Evolutionary conservation across 345 rosid species (phyloP), one percentile per base, ranked within the genome.

Genomic region (Hibiscus tridactylites): DNA sequence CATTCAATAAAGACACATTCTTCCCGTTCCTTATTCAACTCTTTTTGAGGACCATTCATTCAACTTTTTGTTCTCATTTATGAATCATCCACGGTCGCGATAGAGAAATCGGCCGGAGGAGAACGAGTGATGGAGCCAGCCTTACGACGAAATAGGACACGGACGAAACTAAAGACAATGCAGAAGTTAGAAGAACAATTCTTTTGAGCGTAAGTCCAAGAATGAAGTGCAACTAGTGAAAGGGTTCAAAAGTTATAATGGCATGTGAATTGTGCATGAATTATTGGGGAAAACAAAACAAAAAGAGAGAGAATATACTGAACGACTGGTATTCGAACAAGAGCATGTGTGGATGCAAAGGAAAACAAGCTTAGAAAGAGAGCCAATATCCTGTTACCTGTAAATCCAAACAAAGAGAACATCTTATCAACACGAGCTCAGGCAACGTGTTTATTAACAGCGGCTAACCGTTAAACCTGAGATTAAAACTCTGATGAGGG

Each of bases 381-480:
- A 49, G 5, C 16, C 53, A 11, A 12, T 12, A 49, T 49, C 13
- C 53, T 49, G 53, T 49, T 49, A 49, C 53, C 53, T 49, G 16
- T 11, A 49, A 49, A 49, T 39, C 5, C 39, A 49, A 47, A 67
- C 71, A 67, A 66, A 28, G 69, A 26, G 70, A 47, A 26, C n/a
- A 47, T 47, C 57, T 67, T 28, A 66, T 47, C 46, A 46, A 24
- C 70, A 65, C 26, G 49, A 67, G 57, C 71, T 76, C 64, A 8
- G 9, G 69, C 11, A 61, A 52, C 16, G 53, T 56, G 33, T 24
- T 82, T 84, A 82, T 82, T 77, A 81, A 82, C 90, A 86, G 56
- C 5, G 71, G 64, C 87, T 71, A 75, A 76, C 87, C 69, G 59
- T 64, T 53, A 44, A 70, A 75, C 74, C 76, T 65, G 74, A 44